Percentiles rank a stretch among this genome's conserved stretches.
These are phyloP conservation scores for Cephalotrichum gorgonifer DNA, from an alignment of 2,329 filamentous ascomycete genomes.

Conservation along the genomic window DNA sequence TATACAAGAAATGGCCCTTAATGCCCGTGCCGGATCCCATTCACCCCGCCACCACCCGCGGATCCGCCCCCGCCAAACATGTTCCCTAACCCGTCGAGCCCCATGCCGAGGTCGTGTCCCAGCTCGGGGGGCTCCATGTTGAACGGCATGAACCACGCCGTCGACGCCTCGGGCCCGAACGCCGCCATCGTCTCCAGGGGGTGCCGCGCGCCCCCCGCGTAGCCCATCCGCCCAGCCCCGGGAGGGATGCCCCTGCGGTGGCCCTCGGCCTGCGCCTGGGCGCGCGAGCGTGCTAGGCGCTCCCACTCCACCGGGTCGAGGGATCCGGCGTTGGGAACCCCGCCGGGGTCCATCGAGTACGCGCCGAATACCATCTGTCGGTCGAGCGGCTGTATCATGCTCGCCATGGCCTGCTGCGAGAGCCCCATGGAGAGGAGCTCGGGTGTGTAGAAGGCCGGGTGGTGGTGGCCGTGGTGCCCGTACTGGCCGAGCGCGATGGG, in stretches of 20 bases:
- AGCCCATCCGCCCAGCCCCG: constrained; percentile 6
- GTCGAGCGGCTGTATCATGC: constrained; percentile 59
- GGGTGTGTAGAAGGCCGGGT: constrained; percentile 33
- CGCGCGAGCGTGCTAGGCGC: constrained; percentile 14
- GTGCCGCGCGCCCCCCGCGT: constrained; percentile 7
- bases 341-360: constrained; percentile 45
- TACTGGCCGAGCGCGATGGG: constrained; percentile 32
- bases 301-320: constrained; percentile 36
- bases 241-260: constrained; percentile 13
- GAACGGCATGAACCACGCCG: constrained; percentile 88
- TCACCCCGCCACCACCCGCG: constrained; percentile 18
- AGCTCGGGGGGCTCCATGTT: constrained; percentile 71
- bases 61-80: constrained; percentile 34
- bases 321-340: constrained; percentile 24
- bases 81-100: constrained; percentile 36
- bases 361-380: constrained; percentile 67
- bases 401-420: constrained; percentile 31
- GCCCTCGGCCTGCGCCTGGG: constrained; percentile 6
- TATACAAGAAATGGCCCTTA: background rate
- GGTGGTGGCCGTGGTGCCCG: constrained; percentile 24
- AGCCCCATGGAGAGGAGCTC: constrained; percentile 45
- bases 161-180: constrained; percentile 36
- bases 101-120: constrained; percentile 33
- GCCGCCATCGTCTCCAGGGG: constrained; percentile 1
- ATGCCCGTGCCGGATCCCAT: constrained; percentile 17